Conservation (phyloP, 164 flowering plant species). For the Vitis amurensis region DNA sequence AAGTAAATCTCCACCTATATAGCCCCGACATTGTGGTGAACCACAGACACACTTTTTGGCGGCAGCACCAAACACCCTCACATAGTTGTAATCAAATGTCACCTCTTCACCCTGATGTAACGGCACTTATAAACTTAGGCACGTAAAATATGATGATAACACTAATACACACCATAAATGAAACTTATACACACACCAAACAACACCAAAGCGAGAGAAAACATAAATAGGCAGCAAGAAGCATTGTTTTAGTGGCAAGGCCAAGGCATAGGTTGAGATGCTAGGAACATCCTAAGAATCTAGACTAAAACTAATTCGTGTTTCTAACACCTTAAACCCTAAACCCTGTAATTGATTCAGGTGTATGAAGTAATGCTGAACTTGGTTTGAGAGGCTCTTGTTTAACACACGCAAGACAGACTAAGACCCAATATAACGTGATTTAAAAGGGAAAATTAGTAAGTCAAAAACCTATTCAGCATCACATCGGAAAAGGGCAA, state of each 20-base stretch:
- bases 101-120: constrained; percentile 84
- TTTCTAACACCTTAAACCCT: too few species aligned
- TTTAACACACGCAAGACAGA: background rate
- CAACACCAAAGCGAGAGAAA: background rate
- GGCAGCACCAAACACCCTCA: constrained; percentile 97
- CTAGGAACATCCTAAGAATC: too few species aligned
- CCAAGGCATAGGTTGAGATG: too few species aligned
- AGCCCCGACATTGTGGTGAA: constrained; percentile 80
- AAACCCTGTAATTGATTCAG: background rate
- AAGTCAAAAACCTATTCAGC: too few species aligned
- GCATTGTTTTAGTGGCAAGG: background rate
- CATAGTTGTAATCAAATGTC: constrained; percentile 97
- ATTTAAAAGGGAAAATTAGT: too few species aligned
- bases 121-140: constrained; percentile 4
- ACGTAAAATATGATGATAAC: background rate
- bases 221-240: background rate
- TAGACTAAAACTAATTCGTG: too few species aligned
- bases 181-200: too few species aligned
- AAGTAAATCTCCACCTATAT: constrained; percentile 89
- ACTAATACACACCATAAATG: background rate
- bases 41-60: constrained; percentile 96
- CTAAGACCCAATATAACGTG: too few species aligned
- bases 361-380: background rate
- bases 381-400: background rate
- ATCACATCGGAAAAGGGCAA: too few species aligned